phyloP scores from a whole-genome alignment of 441 rosid species.

The Adansonia grandidieri region DNA sequence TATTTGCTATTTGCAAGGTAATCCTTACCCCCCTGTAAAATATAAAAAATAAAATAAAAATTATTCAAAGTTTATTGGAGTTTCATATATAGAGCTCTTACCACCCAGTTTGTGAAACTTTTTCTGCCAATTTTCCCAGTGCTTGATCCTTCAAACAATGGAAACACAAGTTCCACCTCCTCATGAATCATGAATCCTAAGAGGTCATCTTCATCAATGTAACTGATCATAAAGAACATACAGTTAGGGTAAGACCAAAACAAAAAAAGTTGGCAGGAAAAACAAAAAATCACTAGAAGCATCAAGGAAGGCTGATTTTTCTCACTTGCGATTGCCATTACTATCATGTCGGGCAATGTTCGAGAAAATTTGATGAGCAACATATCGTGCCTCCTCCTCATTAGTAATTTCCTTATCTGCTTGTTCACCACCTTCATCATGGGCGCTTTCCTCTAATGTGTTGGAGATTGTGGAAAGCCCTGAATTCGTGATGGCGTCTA shows the following conservation, averaged over 20 bases:
- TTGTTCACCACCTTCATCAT: constrained; percentile 37
- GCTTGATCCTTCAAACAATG: constrained; percentile 62
- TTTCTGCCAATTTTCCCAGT: constrained; percentile 53
- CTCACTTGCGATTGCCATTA: constrained; percentile 47
- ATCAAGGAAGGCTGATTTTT: constrained; percentile 9
- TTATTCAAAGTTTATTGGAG: background rate
- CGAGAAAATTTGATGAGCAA: constrained; percentile 68
- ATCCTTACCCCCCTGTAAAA: background rate
- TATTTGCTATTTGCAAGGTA: background rate
- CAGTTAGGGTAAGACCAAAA: background rate
- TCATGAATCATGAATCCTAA: constrained; percentile 80
- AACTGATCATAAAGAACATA: constrained; percentile 43
- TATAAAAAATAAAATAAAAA: background rate
- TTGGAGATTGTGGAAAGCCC: constrained; percentile 74
- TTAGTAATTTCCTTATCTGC: constrained; percentile 69
- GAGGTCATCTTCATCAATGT: constrained; percentile 72
- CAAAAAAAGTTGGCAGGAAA: background rate
- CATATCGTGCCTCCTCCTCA: constrained; percentile 81
- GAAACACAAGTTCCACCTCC: constrained; percentile 76
- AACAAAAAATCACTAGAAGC: background rate
- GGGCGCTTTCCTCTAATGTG: constrained; percentile 53
- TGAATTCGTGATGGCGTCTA: constrained; percentile 75
- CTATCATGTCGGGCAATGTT: constrained; percentile 47
- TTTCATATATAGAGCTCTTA: constrained; percentile 29
- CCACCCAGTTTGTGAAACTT: constrained; percentile 82